Percentiles rank a stretch among this genome's conserved stretches.
phyloP scores from a whole-genome alignment of 148 eudicot species.

The Vaccinium vitisidaea region DNA sequence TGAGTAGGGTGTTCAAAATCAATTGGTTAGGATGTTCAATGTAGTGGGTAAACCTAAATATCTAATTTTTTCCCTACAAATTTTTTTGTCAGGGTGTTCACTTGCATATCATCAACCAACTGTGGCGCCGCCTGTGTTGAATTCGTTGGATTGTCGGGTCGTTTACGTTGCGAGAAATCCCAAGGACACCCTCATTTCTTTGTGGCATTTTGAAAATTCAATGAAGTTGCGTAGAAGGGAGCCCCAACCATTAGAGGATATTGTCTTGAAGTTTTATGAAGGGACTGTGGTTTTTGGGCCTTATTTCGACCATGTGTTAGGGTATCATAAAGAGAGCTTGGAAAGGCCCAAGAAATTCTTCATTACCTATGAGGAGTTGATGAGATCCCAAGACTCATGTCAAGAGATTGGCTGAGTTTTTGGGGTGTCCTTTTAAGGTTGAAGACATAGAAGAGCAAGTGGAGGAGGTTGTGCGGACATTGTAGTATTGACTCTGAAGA shows the following conservation, averaged over 20 bases:
- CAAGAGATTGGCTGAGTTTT: background rate
- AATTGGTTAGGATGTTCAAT: too few relatives aligned
- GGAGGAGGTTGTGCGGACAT: background rate
- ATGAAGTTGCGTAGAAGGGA: too few relatives aligned
- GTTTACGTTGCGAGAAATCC: slow-evolving; percentile 22
- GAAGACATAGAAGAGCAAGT: background rate
- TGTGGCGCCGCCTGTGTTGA: too few relatives aligned
- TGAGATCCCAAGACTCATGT: background rate
- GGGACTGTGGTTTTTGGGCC: slow-evolving; percentile 22
- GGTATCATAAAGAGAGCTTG: slow-evolving; percentile 23
- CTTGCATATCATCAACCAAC: too few relatives aligned
- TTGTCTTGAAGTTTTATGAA: slow-evolving; percentile 22
- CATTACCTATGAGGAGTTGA: background rate
- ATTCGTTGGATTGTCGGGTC: too few relatives aligned
- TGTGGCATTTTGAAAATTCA: too few relatives aligned
- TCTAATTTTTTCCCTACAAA: too few relatives aligned
- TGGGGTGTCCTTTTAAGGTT: background rate
- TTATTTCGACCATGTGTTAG: slow-evolving; percentile 30
- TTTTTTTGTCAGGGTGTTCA: too few relatives aligned
- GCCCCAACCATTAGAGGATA: slow-evolving; percentile 28
- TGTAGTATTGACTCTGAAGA: background rate
- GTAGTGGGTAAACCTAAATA: too few relatives aligned
- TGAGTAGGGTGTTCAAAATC: too few relatives aligned
- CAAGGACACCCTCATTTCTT: slow-evolving; percentile 29
- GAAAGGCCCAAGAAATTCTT: slow-evolving; percentile 20